These are phyloP conservation scores for Rhodotorula taiwanensis DNA, from an alignment of 768 basidiomycete genomes.

Conservation along the genomic window DNA sequence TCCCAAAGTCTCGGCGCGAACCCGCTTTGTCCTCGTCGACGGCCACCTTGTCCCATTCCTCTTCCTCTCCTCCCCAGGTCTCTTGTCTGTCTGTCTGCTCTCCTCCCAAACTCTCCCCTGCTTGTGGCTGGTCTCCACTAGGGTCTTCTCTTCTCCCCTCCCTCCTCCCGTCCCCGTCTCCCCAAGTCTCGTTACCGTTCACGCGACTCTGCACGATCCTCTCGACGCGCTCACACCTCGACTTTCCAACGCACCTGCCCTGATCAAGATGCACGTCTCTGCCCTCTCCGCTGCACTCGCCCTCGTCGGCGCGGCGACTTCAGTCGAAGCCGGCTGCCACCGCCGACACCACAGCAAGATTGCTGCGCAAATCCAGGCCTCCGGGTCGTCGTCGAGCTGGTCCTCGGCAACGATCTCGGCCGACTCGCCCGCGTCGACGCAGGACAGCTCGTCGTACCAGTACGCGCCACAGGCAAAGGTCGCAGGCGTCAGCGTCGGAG, in stretches of 20 bases:
- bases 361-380: background rate
- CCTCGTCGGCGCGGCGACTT: conserved; percentile 9
- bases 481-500: background rate
- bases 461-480: background rate
- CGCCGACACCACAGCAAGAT: conserved; percentile 24
- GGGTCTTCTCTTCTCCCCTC: background rate
- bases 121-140: background rate
- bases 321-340: conserved; percentile 13
- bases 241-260: background rate
- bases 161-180: background rate
- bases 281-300: conserved; percentile 3
- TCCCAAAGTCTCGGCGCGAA: too few relatives aligned
- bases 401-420: background rate
- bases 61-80: background rate
- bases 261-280: conserved; percentile 16
- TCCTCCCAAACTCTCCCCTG: background rate
- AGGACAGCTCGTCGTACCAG: conserved; percentile 4
- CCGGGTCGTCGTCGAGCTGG: conserved; percentile 14
- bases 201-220: background rate
- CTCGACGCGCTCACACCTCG: background rate
- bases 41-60: background rate
- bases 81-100: background rate
- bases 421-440: background rate
- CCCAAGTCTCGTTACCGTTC: background rate
- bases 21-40: background rate